Evolutionary conservation across 208 protist genomes (phyloP).

Genomic region (Trypanosoma platydactyli): DNA sequence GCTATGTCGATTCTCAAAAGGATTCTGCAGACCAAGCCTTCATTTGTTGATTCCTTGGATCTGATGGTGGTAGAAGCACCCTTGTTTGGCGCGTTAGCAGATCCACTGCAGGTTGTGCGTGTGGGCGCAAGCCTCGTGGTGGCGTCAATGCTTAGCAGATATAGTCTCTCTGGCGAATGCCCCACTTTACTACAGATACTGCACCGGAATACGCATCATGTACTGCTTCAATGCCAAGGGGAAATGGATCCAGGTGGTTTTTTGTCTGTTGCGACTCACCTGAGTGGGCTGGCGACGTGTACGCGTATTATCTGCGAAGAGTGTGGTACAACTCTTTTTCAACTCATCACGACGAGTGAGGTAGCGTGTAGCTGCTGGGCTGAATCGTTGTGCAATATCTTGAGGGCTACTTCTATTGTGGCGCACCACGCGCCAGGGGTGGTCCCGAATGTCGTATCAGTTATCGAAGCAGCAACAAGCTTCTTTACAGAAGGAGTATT

Average conservation of each 20-base stretch:
- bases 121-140: slow-evolving; percentile 16
- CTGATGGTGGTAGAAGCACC: not conserved
- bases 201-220: not conserved
- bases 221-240: not conserved
- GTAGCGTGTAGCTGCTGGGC: slow-evolving; percentile 2
- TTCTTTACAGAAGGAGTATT: slow-evolving; percentile 22
- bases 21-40: slow-evolving; percentile 16
- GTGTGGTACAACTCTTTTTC: not conserved
- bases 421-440: not conserved
- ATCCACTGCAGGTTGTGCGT: slow-evolving; percentile 13
- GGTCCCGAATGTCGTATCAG: not conserved
- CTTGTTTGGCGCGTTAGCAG: slow-evolving; percentile 14
- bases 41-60: slow-evolving; percentile 5
- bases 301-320: slow-evolving; percentile 23
- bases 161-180: not conserved
- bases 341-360: slow-evolving; percentile 3
- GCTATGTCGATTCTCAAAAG: slow-evolving; percentile 20
- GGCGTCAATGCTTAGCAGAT: slow-evolving; percentile 13
- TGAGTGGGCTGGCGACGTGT: slow-evolving; percentile 25
- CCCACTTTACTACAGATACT: slow-evolving; percentile 7
- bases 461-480: slow-evolving; percentile 6
- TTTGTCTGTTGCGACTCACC: not conserved
- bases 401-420: slow-evolving; percentile 4
- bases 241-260: not conserved
- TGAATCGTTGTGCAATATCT: slow-evolving; percentile 5